Conservation (phyloP, 2,329 filamentous ascomycete species). For the Coniochaeta pulveracea region DNA sequence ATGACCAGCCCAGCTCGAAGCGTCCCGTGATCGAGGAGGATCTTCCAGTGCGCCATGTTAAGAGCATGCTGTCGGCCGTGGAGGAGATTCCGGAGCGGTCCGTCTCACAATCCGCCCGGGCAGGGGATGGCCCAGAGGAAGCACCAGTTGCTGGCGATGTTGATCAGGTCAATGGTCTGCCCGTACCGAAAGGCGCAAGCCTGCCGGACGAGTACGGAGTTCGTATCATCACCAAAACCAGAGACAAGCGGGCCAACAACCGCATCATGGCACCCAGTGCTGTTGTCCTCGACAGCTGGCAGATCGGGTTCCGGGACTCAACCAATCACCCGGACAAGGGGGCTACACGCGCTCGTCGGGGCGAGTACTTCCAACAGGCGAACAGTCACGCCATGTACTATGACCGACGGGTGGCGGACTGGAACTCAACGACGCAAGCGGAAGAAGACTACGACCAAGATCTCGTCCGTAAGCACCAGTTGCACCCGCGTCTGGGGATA, state of each 20-base stretch:
- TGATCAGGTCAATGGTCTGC: slow-evolving; percentile 9
- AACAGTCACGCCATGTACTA: slow-evolving; percentile 42
- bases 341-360: slow-evolving; percentile 38
- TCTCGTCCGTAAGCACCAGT: slow-evolving; percentile 32
- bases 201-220: slow-evolving; percentile 42
- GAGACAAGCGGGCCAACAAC: slow-evolving; percentile 31
- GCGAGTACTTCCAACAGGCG: slow-evolving; percentile 40
- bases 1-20: slow-evolving; percentile 38
- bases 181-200: slow-evolving; percentile 25
- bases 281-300: slow-evolving; percentile 36
- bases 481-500: slow-evolving; percentile 44
- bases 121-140: slow-evolving; percentile 11
- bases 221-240: slow-evolving; percentile 29
- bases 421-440: slow-evolving; percentile 36
- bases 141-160: background rate
- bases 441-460: slow-evolving; percentile 40
- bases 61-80: slow-evolving; percentile 22
- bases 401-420: slow-evolving; percentile 40
- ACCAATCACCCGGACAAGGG: slow-evolving; percentile 43
- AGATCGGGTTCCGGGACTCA: slow-evolving; percentile 50
- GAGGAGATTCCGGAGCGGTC: slow-evolving; percentile 17
- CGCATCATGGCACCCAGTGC: slow-evolving; percentile 39
- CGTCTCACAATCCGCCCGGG: slow-evolving; percentile 12
- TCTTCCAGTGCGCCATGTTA: no score
- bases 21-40: slow-evolving; percentile 21